These are phyloP conservation scores for Funneliformis caledonium DNA, from an alignment of 371 early-diverging fungal genomes.

Conservation along the genomic window DNA sequence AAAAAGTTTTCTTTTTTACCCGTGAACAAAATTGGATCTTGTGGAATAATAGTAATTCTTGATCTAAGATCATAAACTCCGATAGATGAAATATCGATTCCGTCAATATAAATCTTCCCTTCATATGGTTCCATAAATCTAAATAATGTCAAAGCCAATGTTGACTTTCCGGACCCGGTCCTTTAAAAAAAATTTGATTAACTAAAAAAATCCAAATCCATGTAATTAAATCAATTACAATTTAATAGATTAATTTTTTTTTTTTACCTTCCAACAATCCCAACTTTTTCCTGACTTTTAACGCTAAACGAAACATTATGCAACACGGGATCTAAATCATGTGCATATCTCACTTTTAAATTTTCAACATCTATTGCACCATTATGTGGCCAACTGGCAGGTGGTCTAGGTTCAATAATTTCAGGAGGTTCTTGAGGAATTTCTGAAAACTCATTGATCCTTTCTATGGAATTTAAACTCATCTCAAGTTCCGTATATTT, in stretches of 20 bases:
- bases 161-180: constrained; percentile 45
- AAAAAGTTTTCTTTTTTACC: constrained; percentile 40
- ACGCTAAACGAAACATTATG: constrained; percentile 54
- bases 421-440: constrained; percentile 66
- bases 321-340: constrained; percentile 69
- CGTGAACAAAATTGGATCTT: constrained; percentile 55
- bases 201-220: background rate
- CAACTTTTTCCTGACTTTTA: constrained; percentile 50
- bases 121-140: constrained; percentile 69
- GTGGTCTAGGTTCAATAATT: constrained; percentile 48
- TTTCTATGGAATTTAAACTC: constrained; percentile 65
- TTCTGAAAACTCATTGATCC: constrained; percentile 64
- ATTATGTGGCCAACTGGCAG: constrained; percentile 71
- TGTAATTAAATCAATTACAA: background rate
- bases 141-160: constrained; percentile 69
- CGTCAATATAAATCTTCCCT: constrained; percentile 72
- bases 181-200: background rate
- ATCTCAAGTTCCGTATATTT: constrained; percentile 76
- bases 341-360: constrained; percentile 68
- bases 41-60: constrained; percentile 64
- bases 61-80: constrained; percentile 67
- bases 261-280: constrained; percentile 48
- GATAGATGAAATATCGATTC: constrained; percentile 66
- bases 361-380: constrained; percentile 74
- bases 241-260: background rate